phyloP scores from a whole-genome alignment of 2,329 filamentous ascomycete genomes.

The Pseudomassariella vexata region DNA sequence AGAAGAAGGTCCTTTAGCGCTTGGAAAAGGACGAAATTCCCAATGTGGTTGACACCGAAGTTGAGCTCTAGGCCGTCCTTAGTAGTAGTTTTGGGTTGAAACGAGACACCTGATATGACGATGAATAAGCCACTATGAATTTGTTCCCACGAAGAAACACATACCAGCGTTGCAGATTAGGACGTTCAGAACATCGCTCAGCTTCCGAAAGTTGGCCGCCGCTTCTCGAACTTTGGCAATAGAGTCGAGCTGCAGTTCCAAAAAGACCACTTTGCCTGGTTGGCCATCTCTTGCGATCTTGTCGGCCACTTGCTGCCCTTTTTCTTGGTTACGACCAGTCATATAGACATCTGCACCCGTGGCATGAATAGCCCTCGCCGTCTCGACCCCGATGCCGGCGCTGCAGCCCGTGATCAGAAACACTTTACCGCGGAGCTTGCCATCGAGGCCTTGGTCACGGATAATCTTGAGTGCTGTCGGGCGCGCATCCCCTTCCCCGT shows the following conservation, averaged over 20 bases:
- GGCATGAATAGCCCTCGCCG: slow-evolving; percentile 8
- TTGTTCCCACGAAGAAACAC: no score
- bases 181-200: slow-evolving; percentile 10
- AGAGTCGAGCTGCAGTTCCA: slow-evolving; percentile 12
- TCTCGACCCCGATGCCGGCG: slow-evolving; percentile 10
- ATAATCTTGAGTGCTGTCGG: slow-evolving; percentile 10
- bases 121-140: no score
- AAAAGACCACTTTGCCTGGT: slow-evolving; percentile 10
- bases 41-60: slow-evolving; percentile 12
- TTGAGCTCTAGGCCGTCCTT: slow-evolving; percentile 14
- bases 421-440: slow-evolving; percentile 3
- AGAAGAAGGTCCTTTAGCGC: slow-evolving; percentile 9
- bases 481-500: slow-evolving; percentile 14
- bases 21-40: slow-evolving; percentile 14
- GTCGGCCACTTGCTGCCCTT: slow-evolving; percentile 8
- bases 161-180: slow-evolving; percentile 13
- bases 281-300: slow-evolving; percentile 8
- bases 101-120: no score
- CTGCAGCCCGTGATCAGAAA: slow-evolving; percentile 12
- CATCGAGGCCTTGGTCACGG: neutral
- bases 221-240: slow-evolving; percentile 9
- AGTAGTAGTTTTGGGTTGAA: slow-evolving; percentile 7
- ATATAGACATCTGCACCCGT: slow-evolving; percentile 13
- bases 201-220: slow-evolving; percentile 9
- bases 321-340: slow-evolving; percentile 9